Conservation (phyloP, 495 filamentous ascomycete genomes). For the Hypoxylon lienhwacheense region DNA sequence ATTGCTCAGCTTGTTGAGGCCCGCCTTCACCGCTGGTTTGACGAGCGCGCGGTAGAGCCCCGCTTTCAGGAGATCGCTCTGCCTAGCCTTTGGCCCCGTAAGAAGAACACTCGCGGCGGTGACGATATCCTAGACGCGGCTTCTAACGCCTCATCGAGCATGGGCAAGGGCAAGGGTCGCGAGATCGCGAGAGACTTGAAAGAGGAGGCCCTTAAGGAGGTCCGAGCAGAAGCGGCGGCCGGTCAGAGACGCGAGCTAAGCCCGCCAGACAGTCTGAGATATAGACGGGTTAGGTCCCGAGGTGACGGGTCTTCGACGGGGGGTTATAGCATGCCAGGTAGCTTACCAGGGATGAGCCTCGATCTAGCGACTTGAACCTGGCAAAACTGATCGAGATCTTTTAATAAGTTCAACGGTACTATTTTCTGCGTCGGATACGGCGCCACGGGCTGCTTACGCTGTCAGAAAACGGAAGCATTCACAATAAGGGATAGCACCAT, state of each 20-base stretch:
- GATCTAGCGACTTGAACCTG: slow-evolving; percentile 23
- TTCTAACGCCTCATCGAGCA: slow-evolving; percentile 16
- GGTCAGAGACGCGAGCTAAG: slow-evolving; percentile 40
- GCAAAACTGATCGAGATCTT: too few relatives aligned
- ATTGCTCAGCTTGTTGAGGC: slow-evolving; percentile 93
- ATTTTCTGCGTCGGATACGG: too few relatives aligned
- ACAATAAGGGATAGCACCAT: too few relatives aligned
- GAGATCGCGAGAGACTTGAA: slow-evolving; percentile 51
- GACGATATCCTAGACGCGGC: slow-evolving; percentile 52
- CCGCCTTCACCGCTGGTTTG: slow-evolving; percentile 92
- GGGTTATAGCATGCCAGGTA: slow-evolving; percentile 28
- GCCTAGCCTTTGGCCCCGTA: slow-evolving; percentile 92
- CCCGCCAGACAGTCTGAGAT: slow-evolving; percentile 42
- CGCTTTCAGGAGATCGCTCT: slow-evolving; percentile 93
- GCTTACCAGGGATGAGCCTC: slow-evolving; percentile 34
- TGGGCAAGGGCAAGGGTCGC: slow-evolving; percentile 52
- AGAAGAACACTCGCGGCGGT: slow-evolving; percentile 73
- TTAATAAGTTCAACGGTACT: too few relatives aligned
- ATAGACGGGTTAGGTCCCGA: slow-evolving; percentile 41
- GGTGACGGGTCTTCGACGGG: slow-evolving; percentile 37
- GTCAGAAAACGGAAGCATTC: too few relatives aligned
- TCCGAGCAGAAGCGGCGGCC: slow-evolving; percentile 45
- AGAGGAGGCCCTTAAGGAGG: slow-evolving; percentile 51
- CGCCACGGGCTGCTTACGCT: too few relatives aligned
- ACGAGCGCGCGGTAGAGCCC: slow-evolving; percentile 93